phyloP scores from a whole-genome alignment of 1,284 basidiomycete species.

The Lentinus polychrous region DNA sequence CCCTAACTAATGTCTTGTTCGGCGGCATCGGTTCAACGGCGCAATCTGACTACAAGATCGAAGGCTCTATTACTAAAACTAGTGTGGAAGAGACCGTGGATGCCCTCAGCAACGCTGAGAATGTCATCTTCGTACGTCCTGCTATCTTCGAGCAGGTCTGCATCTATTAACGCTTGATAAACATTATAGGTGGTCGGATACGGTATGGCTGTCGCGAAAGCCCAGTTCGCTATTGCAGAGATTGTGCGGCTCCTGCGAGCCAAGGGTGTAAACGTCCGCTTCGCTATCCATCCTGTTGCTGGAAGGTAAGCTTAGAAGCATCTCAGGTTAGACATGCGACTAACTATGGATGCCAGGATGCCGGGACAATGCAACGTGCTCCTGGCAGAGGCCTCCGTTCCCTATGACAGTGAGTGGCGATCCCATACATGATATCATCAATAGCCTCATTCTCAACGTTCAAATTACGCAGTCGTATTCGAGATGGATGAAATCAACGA shows the following conservation, averaged over 20 bases:
- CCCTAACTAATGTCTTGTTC: slow-evolving; percentile 71
- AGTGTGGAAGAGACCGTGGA: slow-evolving; percentile 75
- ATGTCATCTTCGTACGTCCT: slow-evolving; percentile 63
- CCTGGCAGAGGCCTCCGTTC: slow-evolving; percentile 80
- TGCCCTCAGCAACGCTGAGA: slow-evolving; percentile 69
- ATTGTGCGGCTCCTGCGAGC: slow-evolving; percentile 65
- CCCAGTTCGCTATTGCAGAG: slow-evolving; percentile 81
- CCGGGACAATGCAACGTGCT: slow-evolving; percentile 84
- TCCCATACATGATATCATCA: neutral
- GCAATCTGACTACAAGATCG: slow-evolving; percentile 63
- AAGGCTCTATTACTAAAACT: slow-evolving; percentile 73
- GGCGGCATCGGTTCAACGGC: slow-evolving; percentile 66
- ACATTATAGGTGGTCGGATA: slow-evolving; percentile 68
- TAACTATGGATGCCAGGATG: slow-evolving; percentile 42
- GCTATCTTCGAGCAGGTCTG: neutral
- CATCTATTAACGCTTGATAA: neutral
- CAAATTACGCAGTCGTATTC: slow-evolving; percentile 53
- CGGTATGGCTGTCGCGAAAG: slow-evolving; percentile 86
- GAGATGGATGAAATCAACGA: slow-evolving; percentile 93
- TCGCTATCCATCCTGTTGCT: slow-evolving; percentile 37
- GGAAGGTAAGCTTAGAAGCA: slow-evolving; percentile 20
- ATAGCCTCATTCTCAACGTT: neutral
- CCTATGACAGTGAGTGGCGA: slow-evolving; percentile 71
- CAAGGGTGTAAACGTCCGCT: slow-evolving; percentile 66
- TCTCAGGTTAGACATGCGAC: too few species aligned